Evolutionary conservation across 2,329 filamentous ascomycete genomes (phyloP), one percentile per base, ranked within the genome.

Genomic region (Gnomoniopsis smithogilvyi): DNA sequence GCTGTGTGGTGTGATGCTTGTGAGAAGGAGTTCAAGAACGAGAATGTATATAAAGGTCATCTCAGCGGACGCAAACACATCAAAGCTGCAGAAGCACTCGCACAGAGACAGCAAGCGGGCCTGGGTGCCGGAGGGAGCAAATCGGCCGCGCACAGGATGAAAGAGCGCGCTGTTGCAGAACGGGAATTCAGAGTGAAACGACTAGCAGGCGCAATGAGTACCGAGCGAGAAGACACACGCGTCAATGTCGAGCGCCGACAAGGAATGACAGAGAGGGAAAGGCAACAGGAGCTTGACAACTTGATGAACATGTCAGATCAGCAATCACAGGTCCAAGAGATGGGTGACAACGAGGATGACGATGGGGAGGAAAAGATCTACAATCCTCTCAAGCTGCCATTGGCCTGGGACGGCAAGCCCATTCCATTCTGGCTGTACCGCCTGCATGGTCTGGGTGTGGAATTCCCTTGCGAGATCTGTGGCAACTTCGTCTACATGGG

Each of bases 401-500:
- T 99, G 8, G 94, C 92, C 2, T 99, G 96, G 96, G 95, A 99
- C 66, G 95, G 96, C 67, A 99, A 99, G 71, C 95, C 96, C 0
- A 99, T 99, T 67, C 95, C 96, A 0, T 99, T 95, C 79, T 99
- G 95, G 95, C 83, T 99, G 17, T 99, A 98, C 80, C 95, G 97
- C 67, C 82, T 99, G 17, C 95, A 99, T 70, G 95, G 95, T 1
- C 79, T 99, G 26, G 95, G 95, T 10, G 92, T 96, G 14, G 95
- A 99, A 67, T 96, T 97, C 66, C 83, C 90, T 0, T 99, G 95
- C 78, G 94, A 99, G 72, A 91, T 99, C 58, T 99, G 95, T 70
- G 95, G 95, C 58, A 98, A 98, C 74, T 97, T 92, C 69, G 92
- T 97, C n/a, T 98, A 98, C 78, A 97, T 96, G 90, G 95, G 95